Evolutionary conservation across 176 grass and related monocot genomes (phyloP).

Genomic region (Alopecurus myosuroides): DNA sequence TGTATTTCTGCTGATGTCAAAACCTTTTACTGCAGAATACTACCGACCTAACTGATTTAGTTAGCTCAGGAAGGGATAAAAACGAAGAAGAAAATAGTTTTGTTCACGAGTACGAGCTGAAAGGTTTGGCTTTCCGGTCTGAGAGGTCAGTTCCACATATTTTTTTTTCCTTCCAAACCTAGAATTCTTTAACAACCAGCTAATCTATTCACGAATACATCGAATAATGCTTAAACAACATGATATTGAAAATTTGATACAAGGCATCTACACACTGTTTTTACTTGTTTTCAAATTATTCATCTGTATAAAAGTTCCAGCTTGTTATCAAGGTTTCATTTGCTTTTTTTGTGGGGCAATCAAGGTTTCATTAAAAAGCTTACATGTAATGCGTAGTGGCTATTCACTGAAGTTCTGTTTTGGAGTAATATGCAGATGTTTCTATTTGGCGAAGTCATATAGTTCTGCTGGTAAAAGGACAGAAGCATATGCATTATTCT

Average conservation of each 20-base stretch:
- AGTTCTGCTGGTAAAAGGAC: conserved; percentile 91
- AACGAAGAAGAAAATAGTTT: conserved; percentile 75
- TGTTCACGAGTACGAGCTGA: conserved; percentile 65
- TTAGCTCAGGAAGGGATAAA: conserved; percentile 93
- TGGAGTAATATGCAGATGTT: conserved; percentile 62
- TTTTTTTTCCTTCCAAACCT: not conserved
- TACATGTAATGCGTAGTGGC: not conserved
- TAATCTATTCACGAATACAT: not conserved
- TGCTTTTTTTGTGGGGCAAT: too few relatives aligned
- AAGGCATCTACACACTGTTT: not conserved
- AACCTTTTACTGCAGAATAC: conserved; percentile 62
- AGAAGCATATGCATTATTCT: conserved; percentile 87
- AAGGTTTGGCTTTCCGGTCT: conserved; percentile 74
- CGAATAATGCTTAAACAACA: not conserved
- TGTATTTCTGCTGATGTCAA: conserved; percentile 21
- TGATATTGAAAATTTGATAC: not conserved
- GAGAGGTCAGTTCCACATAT: conserved; percentile 53
- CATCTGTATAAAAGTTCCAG: not conserved
- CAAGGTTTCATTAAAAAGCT: not conserved
- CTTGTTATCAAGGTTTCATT: not conserved
- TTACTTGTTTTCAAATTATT: not conserved
- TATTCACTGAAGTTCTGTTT: conserved; percentile 22
- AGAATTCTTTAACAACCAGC: not conserved
- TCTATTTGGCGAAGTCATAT: conserved; percentile 95
- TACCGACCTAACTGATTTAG: conserved; percentile 85